A percentile compares a stretch with the other conserved stretches of the same genome.
Evolutionary conservation across 2,329 filamentous ascomycete genomes (phyloP).

Genomic region (Neopestalotiopsis sp.): DNA sequence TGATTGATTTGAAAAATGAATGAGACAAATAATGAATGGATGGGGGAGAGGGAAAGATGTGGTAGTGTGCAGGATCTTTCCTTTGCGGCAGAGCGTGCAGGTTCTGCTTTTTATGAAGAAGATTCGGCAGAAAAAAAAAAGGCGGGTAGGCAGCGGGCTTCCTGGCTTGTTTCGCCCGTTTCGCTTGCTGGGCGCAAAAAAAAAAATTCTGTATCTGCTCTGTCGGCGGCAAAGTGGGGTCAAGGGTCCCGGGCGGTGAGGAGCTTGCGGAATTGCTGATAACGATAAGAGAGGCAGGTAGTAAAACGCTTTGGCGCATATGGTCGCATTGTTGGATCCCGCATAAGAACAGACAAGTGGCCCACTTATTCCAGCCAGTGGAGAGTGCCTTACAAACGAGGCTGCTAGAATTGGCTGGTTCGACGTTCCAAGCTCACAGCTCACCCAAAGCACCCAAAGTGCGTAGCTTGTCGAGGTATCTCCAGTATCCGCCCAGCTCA

Average conservation of each 20-base stretch:
- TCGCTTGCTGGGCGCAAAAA: background rate
- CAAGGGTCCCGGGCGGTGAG: slow-evolving; percentile 20
- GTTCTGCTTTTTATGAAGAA: background rate
- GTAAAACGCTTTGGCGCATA: background rate
- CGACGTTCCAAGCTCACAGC: slow-evolving; percentile 11
- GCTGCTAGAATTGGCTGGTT: slow-evolving; percentile 11
- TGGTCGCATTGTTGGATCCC: background rate
- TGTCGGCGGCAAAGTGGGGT: slow-evolving; percentile 12
- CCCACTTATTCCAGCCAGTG: background rate
- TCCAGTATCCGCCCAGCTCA: background rate
- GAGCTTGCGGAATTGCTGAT: slow-evolving; percentile 8
- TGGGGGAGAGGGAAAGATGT: slow-evolving; percentile 24
- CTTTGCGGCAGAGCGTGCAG: background rate
- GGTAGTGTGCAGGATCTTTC: slow-evolving; percentile 7
- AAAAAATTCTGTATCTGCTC: slow-evolving; percentile 16
- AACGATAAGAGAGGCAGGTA: slow-evolving; percentile 5
- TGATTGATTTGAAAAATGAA: slow-evolving; percentile 24
- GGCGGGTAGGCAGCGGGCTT: slow-evolving; percentile 17
- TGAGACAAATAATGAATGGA: slow-evolving; percentile 19
- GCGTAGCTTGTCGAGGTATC: background rate
- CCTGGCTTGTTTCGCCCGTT: background rate
- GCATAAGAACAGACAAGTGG: background rate
- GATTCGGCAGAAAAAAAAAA: slow-evolving; percentile 21
- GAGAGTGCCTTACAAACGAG: slow-evolving; percentile 13
- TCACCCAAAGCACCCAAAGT: background rate